Base-by-base conservation (phyloP, 1,284 basidiomycete genomes). In the Trichosporon asahii region DNA sequence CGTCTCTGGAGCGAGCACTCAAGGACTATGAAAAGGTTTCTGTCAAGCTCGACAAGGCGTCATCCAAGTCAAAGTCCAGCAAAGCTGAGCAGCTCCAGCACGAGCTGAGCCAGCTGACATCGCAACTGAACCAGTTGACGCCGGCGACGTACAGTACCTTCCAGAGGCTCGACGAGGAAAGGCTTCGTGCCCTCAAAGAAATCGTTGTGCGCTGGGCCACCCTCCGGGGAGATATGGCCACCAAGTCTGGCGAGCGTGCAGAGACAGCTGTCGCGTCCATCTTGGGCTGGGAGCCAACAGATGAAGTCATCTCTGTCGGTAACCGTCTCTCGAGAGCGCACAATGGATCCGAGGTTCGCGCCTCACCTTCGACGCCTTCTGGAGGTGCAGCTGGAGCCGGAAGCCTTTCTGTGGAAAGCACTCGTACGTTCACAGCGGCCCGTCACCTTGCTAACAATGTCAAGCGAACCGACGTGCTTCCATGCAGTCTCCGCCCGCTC, bases 151-250 rank as follows among this genome's bases (percentile, higher is more conserved):
- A 80, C 68, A 76, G 76, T 1, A 78, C 82, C 0, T 83, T 81
- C 71, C 84, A 85, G 66, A 64, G 75, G 8, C 71, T 83, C 21
- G 83, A 84, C 37, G 79, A 81, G 66, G 77, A 78, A 35, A 74
- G 84, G 14, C 72, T 84, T 25, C 73, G 74, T 4, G 71, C 72
- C 12, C 69, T 84, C 31, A 85, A 85, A 70, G 83, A 85, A 74
- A 70, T 82, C 25, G 69, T 79, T 11, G 80, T 84, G 11, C 76
- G 82, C 46, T 85, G 80, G 78, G 79, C 80, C 5, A 85, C 83
- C 0, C 72, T 78, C 15, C 75, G 78, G 31, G 78, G 77, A 0
- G 84, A 85, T 67, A 76, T 80, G 65, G 80, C 82, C 0, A 72
- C 76, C 5, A 72, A 75, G 46, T 77, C 81, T 40, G 77, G 80